A percentile compares a stretch with the other conserved stretches of the same genome.
phyloP scores from a whole-genome alignment of 78 protist species.

The Salpingoeca rosetta region DNA sequence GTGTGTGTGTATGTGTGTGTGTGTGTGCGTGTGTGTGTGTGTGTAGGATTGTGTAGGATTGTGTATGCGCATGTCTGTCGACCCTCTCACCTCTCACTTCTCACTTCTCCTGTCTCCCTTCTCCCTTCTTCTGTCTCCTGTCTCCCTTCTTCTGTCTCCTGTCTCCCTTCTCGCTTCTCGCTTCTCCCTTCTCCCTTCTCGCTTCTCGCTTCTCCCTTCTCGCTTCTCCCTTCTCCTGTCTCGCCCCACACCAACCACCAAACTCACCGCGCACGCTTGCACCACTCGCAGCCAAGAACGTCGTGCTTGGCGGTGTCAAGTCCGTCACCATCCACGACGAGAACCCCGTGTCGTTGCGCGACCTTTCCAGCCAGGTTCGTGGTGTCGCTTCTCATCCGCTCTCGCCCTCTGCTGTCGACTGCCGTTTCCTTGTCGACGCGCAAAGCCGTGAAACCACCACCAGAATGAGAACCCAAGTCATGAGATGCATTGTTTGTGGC shows the following conservation, averaged over 20 bases:
- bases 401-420: too few relatives aligned
- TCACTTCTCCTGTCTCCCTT: background rate
- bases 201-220: too few relatives aligned
- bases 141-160: background rate
- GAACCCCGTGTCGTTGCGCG: constrained; percentile 29
- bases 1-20: background rate
- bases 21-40: too few relatives aligned
- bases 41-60: too few relatives aligned
- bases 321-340: constrained; percentile 81
- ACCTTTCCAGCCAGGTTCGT: constrained; percentile 40
- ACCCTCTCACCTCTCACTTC: too few relatives aligned
- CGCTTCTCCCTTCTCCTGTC: too few relatives aligned
- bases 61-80: background rate
- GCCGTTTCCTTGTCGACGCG: too few relatives aligned
- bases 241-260: background rate
- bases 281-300: constrained; percentile 92
- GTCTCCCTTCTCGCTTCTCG: too few relatives aligned
- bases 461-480: too few relatives aligned
- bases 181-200: too few relatives aligned
- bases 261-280: too few relatives aligned
- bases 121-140: background rate
- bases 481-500: background rate
- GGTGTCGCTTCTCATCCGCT: background rate
- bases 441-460: too few relatives aligned
- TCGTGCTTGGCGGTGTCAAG: constrained; percentile 90